A percentile compares a stretch with the other conserved stretches of the same genome.
phyloP scores from a whole-genome alignment of 108 stramenopile genomes.

The Discostella pseudostelligera region DNA sequence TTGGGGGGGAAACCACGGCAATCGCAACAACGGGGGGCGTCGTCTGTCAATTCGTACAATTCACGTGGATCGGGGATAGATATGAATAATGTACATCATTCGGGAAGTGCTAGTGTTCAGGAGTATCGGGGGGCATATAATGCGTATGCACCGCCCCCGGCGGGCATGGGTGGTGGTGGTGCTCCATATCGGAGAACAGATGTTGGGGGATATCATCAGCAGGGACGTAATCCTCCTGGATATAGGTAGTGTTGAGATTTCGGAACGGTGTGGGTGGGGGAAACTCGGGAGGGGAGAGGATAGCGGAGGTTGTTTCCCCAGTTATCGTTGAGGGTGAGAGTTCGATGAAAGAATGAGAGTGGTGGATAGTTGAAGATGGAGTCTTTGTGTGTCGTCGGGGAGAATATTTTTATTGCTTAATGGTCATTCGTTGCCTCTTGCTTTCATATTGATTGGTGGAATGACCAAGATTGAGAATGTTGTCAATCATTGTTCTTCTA shows the following conservation, averaged over 20 bases:
- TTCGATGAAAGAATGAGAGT: no score
- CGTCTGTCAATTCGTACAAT: conserved; percentile 29
- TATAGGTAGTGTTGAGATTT: not conserved
- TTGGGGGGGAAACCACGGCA: conserved; percentile 7
- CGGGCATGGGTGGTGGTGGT: not conserved
- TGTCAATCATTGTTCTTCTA: no score
- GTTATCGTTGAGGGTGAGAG: no score
- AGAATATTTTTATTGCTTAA: no score
- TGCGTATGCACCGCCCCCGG: not conserved
- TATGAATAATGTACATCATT: not conserved
- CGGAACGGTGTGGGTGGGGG: not conserved
- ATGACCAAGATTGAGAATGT: no score
- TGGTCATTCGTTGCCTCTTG: no score
- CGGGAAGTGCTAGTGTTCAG: conserved; percentile 30
- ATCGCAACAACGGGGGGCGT: conserved; percentile 1
- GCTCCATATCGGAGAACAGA: not conserved
- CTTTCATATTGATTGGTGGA: no score
- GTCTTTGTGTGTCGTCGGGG: no score
- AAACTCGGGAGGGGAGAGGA: not conserved
- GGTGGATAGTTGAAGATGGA: no score
- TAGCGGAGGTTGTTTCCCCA: no score
- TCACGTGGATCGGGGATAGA: conserved; percentile 14
- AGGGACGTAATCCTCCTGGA: conserved; percentile 7
- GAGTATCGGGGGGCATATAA: not conserved
- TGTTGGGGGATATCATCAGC: not conserved